Conservation (phyloP, 1,284 basidiomycete genomes). For the Vanrija humicola region DNA sequence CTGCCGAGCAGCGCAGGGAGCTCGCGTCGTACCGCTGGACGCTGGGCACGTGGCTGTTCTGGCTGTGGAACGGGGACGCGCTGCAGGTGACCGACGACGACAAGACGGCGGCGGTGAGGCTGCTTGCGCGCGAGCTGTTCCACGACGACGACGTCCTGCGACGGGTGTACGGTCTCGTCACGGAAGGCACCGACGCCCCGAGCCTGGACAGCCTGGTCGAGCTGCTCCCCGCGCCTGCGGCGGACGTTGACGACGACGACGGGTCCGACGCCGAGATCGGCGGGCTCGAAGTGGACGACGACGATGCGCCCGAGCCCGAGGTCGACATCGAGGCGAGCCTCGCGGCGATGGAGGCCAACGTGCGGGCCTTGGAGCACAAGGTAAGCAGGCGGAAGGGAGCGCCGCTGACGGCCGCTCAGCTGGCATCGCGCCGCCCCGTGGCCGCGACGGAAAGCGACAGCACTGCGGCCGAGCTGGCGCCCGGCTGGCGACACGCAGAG, state of each 20-base stretch:
- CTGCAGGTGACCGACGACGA: slow-evolving; percentile 7
- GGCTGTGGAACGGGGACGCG: slow-evolving; percentile 4
- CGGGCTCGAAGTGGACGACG: slow-evolving; percentile 14
- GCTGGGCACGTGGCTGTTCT: slow-evolving; percentile 13
- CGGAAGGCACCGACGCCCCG: neutral
- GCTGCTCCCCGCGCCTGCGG: neutral
- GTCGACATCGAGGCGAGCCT: slow-evolving; percentile 10
- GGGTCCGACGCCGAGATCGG: slow-evolving; percentile 2
- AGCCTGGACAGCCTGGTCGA: slow-evolving; percentile 1
- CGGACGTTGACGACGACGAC: slow-evolving; percentile 1
- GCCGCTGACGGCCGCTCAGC: neutral
- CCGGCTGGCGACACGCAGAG: slow-evolving; percentile 7
- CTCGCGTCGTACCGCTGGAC: slow-evolving; percentile 18
- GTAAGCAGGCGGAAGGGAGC: neutral
- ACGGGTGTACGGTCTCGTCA: slow-evolving; percentile 5
- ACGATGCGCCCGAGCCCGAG: neutral
- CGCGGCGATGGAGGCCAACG: slow-evolving; percentile 12
- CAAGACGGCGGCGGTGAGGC: neutral
- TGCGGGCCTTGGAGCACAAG: slow-evolving; percentile 7
- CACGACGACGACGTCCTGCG: slow-evolving; percentile 11
- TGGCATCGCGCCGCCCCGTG: neutral
- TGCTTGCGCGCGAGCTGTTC: slow-evolving; percentile 13
- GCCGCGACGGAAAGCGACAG: neutral
- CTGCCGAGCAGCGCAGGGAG: slow-evolving; percentile 7
- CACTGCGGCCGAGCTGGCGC: neutral